Base-by-base conservation (phyloP, 2,329 filamentous ascomycete species). In the Rhynchosporium graminicola region DNA sequence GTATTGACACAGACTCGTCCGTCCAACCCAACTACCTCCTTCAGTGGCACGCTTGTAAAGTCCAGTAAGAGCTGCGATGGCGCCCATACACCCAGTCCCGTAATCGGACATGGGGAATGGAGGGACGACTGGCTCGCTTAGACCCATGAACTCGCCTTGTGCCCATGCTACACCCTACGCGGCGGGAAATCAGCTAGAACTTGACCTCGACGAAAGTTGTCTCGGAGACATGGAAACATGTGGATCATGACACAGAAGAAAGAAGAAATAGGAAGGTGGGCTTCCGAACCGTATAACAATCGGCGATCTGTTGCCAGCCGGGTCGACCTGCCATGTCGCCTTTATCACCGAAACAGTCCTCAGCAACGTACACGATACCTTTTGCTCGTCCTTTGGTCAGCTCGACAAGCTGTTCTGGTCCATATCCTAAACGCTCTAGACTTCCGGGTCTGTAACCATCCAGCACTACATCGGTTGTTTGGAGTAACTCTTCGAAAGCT, bases 281-380 rank as follows among this genome's bases (percentile, higher is more conserved):
- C 20, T 20, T 20, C 1, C 20, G 20, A 20, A 20, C 20, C 20
- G 20, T 70, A 26, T 69, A 68, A 46, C 71, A 71, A 65, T 90
- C 88, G 15, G 87, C 87, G 67, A 89, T 89, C 68, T 89, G 87
- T 70, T 89, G 88, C 88, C 88, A 91, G 6, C 88, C 88, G 4
- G 86, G 83, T 3, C 87, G 79, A 7, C 77, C 75, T 0, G 83
- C 80, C 87, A 87, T 90, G 63, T 87, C 84, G 5, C 82, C 83
- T 36, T 81, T 76, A 40, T 83, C 85, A 0, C 88, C 88, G 68
- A 90, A 91, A 72, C 88, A 91, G 72, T 91, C 87, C 73, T 91
- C 88, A 40, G 83, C 82, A 7, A 90, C 85, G 69, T 89, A 89
- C 6, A 91, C 80, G 40, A 87, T 82, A 1, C 87, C 88, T 70